Conservation (phyloP, 805 yeast species). For the Pichia gijzeniarum region DNA sequence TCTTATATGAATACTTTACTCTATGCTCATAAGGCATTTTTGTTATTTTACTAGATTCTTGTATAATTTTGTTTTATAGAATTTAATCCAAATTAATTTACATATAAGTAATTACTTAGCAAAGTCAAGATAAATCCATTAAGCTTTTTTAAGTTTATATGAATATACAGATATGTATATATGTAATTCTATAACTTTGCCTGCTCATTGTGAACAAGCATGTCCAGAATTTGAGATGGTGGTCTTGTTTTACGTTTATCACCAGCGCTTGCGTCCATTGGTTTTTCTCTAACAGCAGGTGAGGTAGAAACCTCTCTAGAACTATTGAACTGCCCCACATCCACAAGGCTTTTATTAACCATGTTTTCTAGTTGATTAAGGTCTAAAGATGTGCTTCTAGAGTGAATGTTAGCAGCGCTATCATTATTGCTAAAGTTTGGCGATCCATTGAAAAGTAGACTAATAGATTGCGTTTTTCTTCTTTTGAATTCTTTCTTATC, state of each 20-base stretch:
- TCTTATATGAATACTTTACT: too few relatives aligned
- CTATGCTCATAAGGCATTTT: too few relatives aligned
- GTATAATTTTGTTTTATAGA: too few relatives aligned
- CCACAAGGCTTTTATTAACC: constrained; percentile 10
- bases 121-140: too few relatives aligned
- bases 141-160: too few relatives aligned
- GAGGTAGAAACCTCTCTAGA: neutral
- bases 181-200: neutral
- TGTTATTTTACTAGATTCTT: too few relatives aligned
- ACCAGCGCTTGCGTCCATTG: neutral
- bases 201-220: constrained; percentile 24
- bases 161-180: too few relatives aligned
- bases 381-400: constrained; percentile 9
- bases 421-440: neutral
- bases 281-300: neutral
- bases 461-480: constrained; percentile 6
- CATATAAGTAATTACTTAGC: too few relatives aligned
- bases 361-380: constrained; percentile 13
- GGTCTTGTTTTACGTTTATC: constrained; percentile 24
- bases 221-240: constrained; percentile 36
- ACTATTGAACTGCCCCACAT: neutral
- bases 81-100: too few relatives aligned
- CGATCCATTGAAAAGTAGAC: constrained; percentile 1
- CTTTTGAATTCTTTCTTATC: neutral
- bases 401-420: neutral